Base-by-base conservation (phyloP, 495 filamentous ascomycete genomes). In the Trichoderma erinaceum region DNA sequence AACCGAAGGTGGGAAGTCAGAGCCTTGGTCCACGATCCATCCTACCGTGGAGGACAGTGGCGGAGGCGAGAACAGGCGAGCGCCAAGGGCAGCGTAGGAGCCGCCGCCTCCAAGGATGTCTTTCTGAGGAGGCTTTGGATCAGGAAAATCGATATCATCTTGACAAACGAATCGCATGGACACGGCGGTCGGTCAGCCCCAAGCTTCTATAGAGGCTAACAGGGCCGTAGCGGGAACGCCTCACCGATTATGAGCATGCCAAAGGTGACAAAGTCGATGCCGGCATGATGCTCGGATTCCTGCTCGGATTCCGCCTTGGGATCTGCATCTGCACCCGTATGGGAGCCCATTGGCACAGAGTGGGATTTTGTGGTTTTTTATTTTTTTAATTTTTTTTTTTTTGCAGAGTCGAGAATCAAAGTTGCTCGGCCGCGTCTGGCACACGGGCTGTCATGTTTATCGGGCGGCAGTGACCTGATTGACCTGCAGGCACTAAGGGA, bases 171-270 rank as follows among this genome's bases (percentile, higher is more conserved):
- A 50, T 27, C 65, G 65, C 41, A 21, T 32, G 27, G 12, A 61
- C 43, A 66, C 43, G 21, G 63, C 35, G 16, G 61, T 35, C 27
- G 21, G 6, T 29, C 27, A 61, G 61, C 65, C 21, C 44, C 44
- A 52, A 41, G 67, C 52, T 12, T 43, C 29, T 4, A 15, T 43
- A 16, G 38, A 61, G 21, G 65, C 48, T 21, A 65, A 64, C 12
- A 61, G 44, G 29, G 67, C 58, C 23, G 64, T 64, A 61, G 56
- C 27, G 56, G 56, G 56, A 21, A 61, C 56, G 21, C 71, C 75
- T 67, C 85, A 96, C 93, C 93, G 68, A 98, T 90, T 64, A 97
- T 97, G 72, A 97, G 93, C 94, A 97, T 97, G 73, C 92, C 94
- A 73, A 98, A 75, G 0, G 93, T 96, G 71, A 89, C 90, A 73